A percentile compares a stretch with the other conserved stretches of the same genome.
phyloP scores from a whole-genome alignment of 2,329 filamentous ascomycete species.

The Ceratocystis variospora region DNA sequence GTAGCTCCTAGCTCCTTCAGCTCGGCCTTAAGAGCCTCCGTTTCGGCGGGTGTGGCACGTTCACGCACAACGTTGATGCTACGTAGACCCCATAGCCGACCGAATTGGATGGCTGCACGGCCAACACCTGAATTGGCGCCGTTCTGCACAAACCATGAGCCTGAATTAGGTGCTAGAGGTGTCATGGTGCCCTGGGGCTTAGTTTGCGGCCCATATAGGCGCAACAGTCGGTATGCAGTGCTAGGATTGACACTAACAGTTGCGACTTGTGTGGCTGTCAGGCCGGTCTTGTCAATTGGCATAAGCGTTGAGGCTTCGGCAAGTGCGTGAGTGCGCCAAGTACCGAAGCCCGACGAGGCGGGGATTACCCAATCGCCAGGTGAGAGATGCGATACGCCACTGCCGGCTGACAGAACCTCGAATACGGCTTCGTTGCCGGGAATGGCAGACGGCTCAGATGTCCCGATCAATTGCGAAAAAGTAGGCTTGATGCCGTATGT shows the following conservation, averaged over 20 bases:
- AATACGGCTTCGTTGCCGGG: constrained; percentile 89
- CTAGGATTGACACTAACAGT: constrained; percentile 88
- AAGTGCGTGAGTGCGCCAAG: constrained; percentile 85
- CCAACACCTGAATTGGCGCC: constrained; percentile 92
- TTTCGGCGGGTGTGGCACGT: constrained; percentile 49
- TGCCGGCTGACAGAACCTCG: constrained; percentile 63
- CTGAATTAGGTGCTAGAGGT: constrained; percentile 33
- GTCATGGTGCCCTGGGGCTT: constrained; percentile 32
- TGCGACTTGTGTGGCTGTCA: constrained; percentile 65
- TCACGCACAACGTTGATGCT: constrained; percentile 82
- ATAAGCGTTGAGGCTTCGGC: constrained; percentile 45
- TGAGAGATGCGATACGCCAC: constrained; percentile 38
- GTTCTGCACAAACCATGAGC: constrained; percentile 95
- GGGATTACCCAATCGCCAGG: constrained; percentile 93
- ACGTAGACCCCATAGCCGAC: constrained; percentile 69
- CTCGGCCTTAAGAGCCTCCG: constrained; percentile 43
- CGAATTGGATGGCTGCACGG: constrained; percentile 79
- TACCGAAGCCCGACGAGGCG: constrained; percentile 68
- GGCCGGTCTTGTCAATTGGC: constrained; percentile 54
- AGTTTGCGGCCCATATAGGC: constrained; percentile 48
- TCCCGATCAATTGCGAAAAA: constrained; percentile 65
- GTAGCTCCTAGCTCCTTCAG: constrained; percentile 42
- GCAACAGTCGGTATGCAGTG: constrained; percentile 86
- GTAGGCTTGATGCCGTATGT: constrained; percentile 78
- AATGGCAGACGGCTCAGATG: constrained; percentile 58